phyloP scores from a whole-genome alignment of 176 grass and related monocot species.

The Triticum urartu region DNA sequence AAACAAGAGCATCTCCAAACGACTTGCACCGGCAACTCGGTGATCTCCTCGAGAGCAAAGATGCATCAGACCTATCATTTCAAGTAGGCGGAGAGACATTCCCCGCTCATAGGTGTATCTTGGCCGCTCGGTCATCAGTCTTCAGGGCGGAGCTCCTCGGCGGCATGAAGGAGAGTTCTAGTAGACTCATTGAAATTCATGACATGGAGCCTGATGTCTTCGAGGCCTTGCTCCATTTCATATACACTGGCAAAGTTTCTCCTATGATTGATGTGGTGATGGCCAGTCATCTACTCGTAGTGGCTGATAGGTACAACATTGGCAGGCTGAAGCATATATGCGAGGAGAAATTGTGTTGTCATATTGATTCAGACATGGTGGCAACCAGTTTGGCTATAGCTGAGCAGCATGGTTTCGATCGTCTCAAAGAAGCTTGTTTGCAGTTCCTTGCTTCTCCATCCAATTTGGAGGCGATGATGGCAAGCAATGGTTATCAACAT shows the following conservation, averaged over 20 bases:
- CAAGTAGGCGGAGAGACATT: neutral
- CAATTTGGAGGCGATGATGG: too few species aligned
- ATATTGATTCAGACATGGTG: neutral
- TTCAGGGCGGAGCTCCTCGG: neutral
- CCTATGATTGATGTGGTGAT: too few species aligned
- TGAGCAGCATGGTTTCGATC: neutral
- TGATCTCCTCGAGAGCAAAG: neutral
- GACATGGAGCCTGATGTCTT: neutral
- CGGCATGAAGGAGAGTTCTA: neutral
- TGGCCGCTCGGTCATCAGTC: neutral
- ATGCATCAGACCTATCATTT: neutral
- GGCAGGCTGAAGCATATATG: too few species aligned
- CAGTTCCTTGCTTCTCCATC: too few species aligned
- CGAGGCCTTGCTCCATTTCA: neutral
- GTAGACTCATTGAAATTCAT: too few species aligned
- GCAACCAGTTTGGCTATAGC: neutral
- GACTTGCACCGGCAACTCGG: neutral
- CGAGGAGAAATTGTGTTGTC: neutral
- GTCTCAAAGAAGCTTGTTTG: neutral
- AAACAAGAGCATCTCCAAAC: neutral
- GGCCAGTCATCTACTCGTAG: too few species aligned
- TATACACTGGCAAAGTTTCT: too few species aligned
- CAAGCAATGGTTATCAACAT: too few species aligned
- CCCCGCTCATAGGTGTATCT: neutral
- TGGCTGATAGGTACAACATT: too few species aligned